Base-by-base conservation (phyloP, 2,329 filamentous ascomycete genomes). In the Colletotrichum tabaci region DNA sequence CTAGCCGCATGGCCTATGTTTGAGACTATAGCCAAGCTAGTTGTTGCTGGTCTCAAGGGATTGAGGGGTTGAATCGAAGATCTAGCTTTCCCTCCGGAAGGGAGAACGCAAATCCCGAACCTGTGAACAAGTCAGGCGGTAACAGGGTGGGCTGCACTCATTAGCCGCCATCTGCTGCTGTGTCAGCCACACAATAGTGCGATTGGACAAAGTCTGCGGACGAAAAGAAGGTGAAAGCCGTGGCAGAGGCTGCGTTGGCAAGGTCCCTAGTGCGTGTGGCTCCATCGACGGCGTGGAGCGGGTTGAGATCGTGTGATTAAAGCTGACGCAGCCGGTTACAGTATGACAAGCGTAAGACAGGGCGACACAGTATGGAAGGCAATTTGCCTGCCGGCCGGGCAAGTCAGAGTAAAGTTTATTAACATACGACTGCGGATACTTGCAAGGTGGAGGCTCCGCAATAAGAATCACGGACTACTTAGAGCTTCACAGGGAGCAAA, bases 1-100 rank as follows among this genome's bases (percentile, higher is more conserved):
- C 47, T 68, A 64, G 68, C 46, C 42, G 65, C 68, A 71, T 71
- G 65, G 16, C 42, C 65, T 53, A 46, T n/a, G 58, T 23, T 44
- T 30, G 30, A 46, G 23, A 60, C 35, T 52, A 35, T 35, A 44
- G 58, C 15, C 15, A 23, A 40, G 46, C 50, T 53, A 66, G 23
- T n/a, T 16, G 23, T n/a, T 16, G 15, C 35, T 44, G 49, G 7
- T 18, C 10, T 15, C 16, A 35, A 21, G 49, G 26, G 21, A 60
- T 46, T 35, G 58, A 47, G 40, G 38, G 15, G 26, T 6, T 21
- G 30, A 21, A 5, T 12, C 4, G 30, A 21, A 44, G 35, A 42
- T 38, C 21, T 30, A 38, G 46, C 16, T 26, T 63, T 47, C 8
- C 15, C 40, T 13, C 40, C 30, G n/a, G 53, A n/a, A n/a, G n/a